A percentile compares a stretch with the other conserved stretches of the same genome.
These are phyloP conservation scores for Geopyxis carbonaria DNA, from an alignment of 495 filamentous ascomycete species.

Conservation along the genomic window DNA sequence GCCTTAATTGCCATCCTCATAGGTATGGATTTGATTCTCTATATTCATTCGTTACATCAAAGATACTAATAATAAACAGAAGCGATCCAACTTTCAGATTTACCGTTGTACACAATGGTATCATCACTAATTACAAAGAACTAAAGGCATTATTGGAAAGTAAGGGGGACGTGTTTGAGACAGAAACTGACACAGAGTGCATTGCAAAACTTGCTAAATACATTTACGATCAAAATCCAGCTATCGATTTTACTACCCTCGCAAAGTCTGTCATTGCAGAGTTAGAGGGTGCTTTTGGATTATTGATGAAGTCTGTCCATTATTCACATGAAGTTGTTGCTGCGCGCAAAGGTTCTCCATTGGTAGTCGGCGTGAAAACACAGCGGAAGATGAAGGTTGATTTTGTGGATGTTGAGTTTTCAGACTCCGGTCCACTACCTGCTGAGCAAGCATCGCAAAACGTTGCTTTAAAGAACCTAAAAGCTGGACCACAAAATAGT, in stretches of 20 bases:
- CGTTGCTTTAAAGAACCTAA: constrained; percentile 65
- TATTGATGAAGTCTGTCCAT: constrained; percentile 94
- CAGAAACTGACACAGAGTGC: constrained; percentile 96
- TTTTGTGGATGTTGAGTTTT: constrained; percentile 96
- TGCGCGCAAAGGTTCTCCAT: constrained; percentile 89
- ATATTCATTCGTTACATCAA: neutral
- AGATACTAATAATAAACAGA: constrained; percentile 8
- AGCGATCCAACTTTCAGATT: constrained; percentile 82
- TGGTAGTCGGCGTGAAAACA: constrained; percentile 89
- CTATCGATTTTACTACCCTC: constrained; percentile 86
- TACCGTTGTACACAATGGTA: constrained; percentile 94
- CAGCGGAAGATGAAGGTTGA: constrained; percentile 99
- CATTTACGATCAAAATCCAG: constrained; percentile 87
- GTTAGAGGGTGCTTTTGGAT: constrained; percentile 90
- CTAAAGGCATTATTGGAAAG: constrained; percentile 76
- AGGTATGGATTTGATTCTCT: constrained; percentile 40
- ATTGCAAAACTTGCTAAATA: constrained; percentile 98
- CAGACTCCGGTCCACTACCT: constrained; percentile 68
- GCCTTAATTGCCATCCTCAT: constrained; percentile 94
- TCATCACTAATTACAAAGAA: constrained; percentile 99
- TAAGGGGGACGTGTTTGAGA: constrained; percentile 98
- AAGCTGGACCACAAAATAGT: constrained; percentile 51
- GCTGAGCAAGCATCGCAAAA: constrained; percentile 94
- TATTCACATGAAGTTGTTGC: constrained; percentile 97
- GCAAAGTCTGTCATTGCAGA: constrained; percentile 97